Base-by-base conservation (phyloP, 768 basidiomycete species). In the Amanita brunnescens region DNA sequence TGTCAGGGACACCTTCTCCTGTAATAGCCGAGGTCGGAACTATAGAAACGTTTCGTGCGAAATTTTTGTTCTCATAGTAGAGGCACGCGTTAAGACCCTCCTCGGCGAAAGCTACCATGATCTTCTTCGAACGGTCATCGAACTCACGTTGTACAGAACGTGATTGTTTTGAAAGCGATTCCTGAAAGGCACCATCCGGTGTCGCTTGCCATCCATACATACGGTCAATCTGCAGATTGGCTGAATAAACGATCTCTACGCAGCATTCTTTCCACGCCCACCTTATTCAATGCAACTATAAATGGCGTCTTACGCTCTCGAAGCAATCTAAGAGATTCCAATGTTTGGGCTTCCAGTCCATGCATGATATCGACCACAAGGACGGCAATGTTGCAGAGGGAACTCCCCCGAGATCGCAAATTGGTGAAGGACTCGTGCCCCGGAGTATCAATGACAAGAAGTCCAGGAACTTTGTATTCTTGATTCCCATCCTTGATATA, bases 281-380 rank as follows among this genome's bases (percentile, higher is more conserved):
- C 90, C 77, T 99, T 97, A 75, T 99, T 99, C 41, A 99, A 74
- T 5, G 96, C 96, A 43, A 99, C 95, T 51, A 99, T 96, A 74
- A 99, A 99, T 0, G 96, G 96, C 6, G 95, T 98, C 70, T 96
- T 96, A 47, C 85, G 81, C 63, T 95, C 91, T 57, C 87, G 78
- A 46, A 99, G 77, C 52, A 99, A 71, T 37, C 94, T 86, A 24
- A 99, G 76, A 3, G 95, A 98, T 68, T 99, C 96, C 48, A 98
- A 73, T 0, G 96, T 99, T 69, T 98, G 96, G n/a, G 84, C 92
- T 69, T 98, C 96, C 46, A 99, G 76, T 35, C 94, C 95, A 69
- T 99, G 95, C 93, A 95, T 95, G 64, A 98, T 96, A 76, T 98
- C 96, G 29, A 99, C 95, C 53, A 99, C 96, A 45, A 99, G 81